These are phyloP conservation scores for Tillandsia fasciculata DNA, from an alignment of 176 grass and related monocot genomes.

Conservation along the genomic window DNA sequence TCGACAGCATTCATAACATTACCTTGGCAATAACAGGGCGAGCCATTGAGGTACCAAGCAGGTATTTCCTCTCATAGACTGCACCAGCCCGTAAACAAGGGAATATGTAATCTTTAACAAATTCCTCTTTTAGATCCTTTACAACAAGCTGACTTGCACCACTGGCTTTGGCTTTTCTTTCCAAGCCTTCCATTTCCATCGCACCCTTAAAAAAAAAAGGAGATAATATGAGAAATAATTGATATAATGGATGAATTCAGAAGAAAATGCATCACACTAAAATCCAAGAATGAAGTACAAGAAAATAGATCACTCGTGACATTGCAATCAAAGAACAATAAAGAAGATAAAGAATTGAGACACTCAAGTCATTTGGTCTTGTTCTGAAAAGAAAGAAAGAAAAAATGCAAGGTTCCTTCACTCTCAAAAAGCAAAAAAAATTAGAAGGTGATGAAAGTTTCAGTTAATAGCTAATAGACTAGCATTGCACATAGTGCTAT, in stretches of 20 bases:
- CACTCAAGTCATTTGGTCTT: too few relatives aligned
- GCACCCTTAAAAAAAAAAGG: conserved; percentile 37
- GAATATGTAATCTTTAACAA: conserved; percentile 86
- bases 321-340: background rate
- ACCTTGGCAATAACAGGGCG: conserved; percentile 98
- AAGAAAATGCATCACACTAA: background rate
- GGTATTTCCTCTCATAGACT: conserved; percentile 97
- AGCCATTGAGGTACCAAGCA: conserved; percentile 96
- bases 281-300: background rate
- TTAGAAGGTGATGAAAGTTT: too few relatives aligned
- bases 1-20: background rate
- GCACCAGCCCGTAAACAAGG: conserved; percentile 86
- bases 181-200: conserved; percentile 88
- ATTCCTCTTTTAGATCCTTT: conserved; percentile 91
- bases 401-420: too few relatives aligned
- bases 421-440: too few relatives aligned
- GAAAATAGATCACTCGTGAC: background rate
- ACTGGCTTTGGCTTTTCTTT: conserved; percentile 88
- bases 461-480: too few relatives aligned
- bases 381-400: too few relatives aligned
- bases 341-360: too few relatives aligned
- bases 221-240: background rate
- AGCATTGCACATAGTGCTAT: too few relatives aligned
- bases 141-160: conserved; percentile 94
- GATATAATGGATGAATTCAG: background rate